Percentiles rank a stretch among this genome's conserved stretches.
Evolutionary conservation across 106 monocot species (phyloP).

Genomic region (Acanthochlamys bracteata): DNA sequence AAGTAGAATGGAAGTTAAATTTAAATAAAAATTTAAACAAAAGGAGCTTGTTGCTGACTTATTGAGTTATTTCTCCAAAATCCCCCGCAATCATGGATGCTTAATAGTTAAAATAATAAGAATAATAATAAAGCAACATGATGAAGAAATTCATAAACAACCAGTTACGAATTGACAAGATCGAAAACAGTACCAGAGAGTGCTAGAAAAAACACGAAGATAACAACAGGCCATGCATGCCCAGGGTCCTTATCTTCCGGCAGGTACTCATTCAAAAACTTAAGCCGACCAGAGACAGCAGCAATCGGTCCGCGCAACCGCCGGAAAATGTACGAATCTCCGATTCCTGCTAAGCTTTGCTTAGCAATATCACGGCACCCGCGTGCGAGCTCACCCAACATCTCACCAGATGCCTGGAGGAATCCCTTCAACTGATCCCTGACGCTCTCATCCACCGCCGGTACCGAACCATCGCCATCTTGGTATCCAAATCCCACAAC

Average conservation of each 20-base stretch:
- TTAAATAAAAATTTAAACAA: too few species aligned
- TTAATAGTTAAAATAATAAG: too few species aligned
- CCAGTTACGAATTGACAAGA: neutral
- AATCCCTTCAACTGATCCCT: conserved; percentile 83
- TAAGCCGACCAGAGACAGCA: conserved; percentile 30
- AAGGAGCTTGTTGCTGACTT: too few species aligned
- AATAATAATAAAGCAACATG: too few species aligned
- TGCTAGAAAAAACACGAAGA: conserved; percentile 56
- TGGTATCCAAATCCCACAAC: conserved; percentile 8
- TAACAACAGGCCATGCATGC: conserved; percentile 69
- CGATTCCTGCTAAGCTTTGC: conserved; percentile 62
- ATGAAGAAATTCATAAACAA: too few species aligned
- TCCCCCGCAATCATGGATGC: too few species aligned
- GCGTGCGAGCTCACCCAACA: conserved; percentile 57
- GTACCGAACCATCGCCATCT: conserved; percentile 8
- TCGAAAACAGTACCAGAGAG: conserved; percentile 32
- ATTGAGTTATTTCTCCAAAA: too few species aligned
- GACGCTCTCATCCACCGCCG: conserved; percentile 50
- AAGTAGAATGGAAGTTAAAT: too few species aligned
- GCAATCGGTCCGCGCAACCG: conserved; percentile 34
- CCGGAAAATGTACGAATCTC: conserved; percentile 50
- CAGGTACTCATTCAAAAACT: conserved; percentile 88
- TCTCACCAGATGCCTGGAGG: conserved; percentile 59
- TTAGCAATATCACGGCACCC: conserved; percentile 55
- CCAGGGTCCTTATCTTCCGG: conserved; percentile 91